Evolutionary conservation across 345 rosid genomes (phyloP).

Genomic region (Corchorus capsularis): DNA sequence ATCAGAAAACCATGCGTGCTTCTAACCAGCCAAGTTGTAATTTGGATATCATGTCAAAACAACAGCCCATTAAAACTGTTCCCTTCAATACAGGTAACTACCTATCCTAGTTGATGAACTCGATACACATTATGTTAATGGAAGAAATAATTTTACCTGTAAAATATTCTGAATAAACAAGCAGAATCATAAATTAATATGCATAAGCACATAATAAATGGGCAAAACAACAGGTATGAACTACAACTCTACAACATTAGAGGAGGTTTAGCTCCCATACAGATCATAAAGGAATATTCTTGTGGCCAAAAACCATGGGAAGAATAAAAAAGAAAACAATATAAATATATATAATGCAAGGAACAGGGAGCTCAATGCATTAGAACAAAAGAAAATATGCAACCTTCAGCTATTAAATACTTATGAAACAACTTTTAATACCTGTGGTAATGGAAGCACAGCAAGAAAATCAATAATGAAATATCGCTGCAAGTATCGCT

Average conservation of each 20-base stretch:
- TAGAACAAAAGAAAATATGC: conserved; percentile 1
- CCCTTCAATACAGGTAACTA: not conserved
- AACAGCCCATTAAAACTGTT: not conserved
- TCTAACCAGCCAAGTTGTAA: conserved; percentile 8
- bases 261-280: not conserved
- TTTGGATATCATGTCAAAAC: not conserved
- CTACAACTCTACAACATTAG: not conserved
- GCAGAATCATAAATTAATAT: not conserved
- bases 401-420: conserved; percentile 7
- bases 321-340: not conserved
- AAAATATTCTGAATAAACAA: too few species aligned
- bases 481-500: conserved; percentile 69
- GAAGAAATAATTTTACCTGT: too few species aligned
- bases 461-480: conserved; percentile 90
- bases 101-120: too few species aligned
- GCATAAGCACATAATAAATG: not conserved
- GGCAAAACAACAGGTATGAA: not conserved
- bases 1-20: conserved; percentile 17
- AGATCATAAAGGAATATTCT: not conserved
- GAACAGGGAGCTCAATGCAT: conserved; percentile 13
- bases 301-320: not conserved
- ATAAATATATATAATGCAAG: conserved; percentile 13
- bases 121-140: too few species aligned
- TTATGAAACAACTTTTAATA: conserved; percentile 21
- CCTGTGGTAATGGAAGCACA: conserved; percentile 94